Percentiles rank a stretch among this genome's conserved stretches.
These are phyloP conservation scores for Theobroma cacao DNA, from an alignment of 345 rosid genomes.

Conservation along the genomic window DNA sequence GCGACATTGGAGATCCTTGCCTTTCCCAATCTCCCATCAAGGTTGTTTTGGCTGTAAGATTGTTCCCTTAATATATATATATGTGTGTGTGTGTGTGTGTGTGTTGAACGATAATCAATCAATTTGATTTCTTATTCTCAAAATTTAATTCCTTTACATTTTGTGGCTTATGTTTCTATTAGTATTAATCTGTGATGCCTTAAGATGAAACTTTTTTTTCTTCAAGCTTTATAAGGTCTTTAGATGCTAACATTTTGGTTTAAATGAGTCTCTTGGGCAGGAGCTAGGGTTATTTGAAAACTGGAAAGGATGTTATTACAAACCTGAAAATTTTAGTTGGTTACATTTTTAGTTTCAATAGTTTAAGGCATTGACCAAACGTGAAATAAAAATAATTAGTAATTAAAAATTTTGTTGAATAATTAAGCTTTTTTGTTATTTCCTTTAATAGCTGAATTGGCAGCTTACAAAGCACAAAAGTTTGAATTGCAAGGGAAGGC, in stretches of 20 bases:
- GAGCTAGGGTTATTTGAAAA: neutral
- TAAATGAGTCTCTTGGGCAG: neutral
- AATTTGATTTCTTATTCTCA: neutral
- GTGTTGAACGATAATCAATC: neutral
- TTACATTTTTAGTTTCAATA: neutral
- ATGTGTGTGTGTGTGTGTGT: too few species aligned
- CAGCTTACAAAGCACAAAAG: neutral
- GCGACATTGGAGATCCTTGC: slow-evolving; percentile 85
- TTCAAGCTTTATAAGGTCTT: neutral
- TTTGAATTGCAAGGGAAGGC: neutral
- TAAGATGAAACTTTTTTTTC: neutral
- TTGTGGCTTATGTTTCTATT: neutral
- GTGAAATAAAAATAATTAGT: neutral
- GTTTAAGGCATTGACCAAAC: neutral
- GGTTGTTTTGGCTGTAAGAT: slow-evolving; percentile 66
- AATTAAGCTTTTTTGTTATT: neutral
- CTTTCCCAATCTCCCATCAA: slow-evolving; percentile 65
- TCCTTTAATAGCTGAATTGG: neutral
- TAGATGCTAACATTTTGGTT: neutral
- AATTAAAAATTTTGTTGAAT: neutral
- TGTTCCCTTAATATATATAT: neutral
- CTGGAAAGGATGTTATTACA: neutral
- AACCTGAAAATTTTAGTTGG: neutral
- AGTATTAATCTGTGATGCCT: neutral
- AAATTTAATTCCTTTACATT: neutral